phyloP scores from a whole-genome alignment of 768 basidiomycete species.

The Pleurotus citrinopileatus region DNA sequence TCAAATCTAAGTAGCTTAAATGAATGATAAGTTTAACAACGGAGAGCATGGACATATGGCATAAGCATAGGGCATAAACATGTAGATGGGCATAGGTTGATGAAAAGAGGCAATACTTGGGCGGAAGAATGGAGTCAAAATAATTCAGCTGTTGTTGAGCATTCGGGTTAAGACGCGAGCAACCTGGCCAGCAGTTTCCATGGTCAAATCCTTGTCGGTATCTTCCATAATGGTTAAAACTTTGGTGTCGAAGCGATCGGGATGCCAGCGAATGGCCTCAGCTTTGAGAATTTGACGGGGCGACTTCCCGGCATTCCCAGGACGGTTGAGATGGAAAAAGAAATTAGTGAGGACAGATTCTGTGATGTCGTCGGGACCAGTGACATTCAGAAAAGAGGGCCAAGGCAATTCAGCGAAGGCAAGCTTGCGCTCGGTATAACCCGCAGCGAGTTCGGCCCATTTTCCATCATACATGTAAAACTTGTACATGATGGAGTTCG shows the following conservation, averaged over 20 bases:
- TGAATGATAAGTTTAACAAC: background rate
- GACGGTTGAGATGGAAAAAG: constrained; percentile 32
- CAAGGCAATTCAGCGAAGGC: constrained; percentile 38
- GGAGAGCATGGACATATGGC: background rate
- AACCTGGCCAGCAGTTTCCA: constrained; percentile 34
- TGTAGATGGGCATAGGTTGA: background rate
- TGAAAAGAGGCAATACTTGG: too few species aligned
- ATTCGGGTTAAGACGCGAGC: constrained; percentile 38
- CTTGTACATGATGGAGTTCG: background rate
- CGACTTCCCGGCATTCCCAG: constrained; percentile 25
- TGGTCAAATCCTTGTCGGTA: constrained; percentile 28
- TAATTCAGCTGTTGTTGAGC: background rate
- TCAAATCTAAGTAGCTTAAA: background rate
- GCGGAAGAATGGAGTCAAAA: background rate
- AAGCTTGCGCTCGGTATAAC: constrained; percentile 11
- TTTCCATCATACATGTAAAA: constrained; percentile 29
- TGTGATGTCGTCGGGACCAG: constrained; percentile 30
- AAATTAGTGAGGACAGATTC: constrained; percentile 32
- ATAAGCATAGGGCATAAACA: background rate
- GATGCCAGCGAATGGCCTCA: constrained; percentile 55
- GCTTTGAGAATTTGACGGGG: constrained; percentile 31
- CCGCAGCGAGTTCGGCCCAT: constrained; percentile 28
- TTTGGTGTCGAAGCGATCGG: constrained; percentile 46
- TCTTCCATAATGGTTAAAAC: constrained; percentile 31
- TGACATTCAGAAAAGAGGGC: constrained; percentile 30